Percentiles rank a stretch among this genome's conserved stretches.
Evolutionary conservation across 2,329 filamentous ascomycete genomes (phyloP).

Genomic region (Fusarium goolgardi): DNA sequence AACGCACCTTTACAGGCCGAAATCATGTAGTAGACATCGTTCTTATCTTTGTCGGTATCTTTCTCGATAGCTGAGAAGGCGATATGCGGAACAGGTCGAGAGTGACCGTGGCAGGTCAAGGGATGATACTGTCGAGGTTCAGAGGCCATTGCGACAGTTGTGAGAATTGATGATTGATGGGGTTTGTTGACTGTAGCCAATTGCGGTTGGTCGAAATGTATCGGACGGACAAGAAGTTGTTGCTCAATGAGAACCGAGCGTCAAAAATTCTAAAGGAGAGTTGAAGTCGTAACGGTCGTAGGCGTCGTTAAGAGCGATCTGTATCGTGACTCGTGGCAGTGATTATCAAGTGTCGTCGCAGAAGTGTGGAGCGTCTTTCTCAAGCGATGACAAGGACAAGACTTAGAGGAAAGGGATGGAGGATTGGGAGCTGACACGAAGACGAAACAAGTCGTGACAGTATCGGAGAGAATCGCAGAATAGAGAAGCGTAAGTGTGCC

Average conservation of each 20-base stretch:
- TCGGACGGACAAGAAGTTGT: constrained; percentile 11
- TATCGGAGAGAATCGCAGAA: constrained; percentile 36
- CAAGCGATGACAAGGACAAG: constrained; percentile 15
- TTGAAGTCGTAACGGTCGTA: constrained; percentile 47
- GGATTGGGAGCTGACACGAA: constrained; percentile 3
- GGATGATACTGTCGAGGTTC: constrained; percentile 76
- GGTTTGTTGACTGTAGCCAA: constrained; percentile 7
- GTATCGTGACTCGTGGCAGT: constrained; percentile 37
- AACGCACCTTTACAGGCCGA: constrained; percentile 86
- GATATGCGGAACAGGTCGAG: constrained; percentile 89
- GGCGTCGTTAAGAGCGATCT: constrained; percentile 44
- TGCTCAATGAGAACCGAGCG: constrained; percentile 8
- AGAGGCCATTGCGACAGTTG: constrained; percentile 49
- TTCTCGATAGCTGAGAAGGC: constrained; percentile 89
- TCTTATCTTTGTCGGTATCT: constrained; percentile 81
- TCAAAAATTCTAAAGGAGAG: constrained; percentile 27
- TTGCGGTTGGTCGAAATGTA: constrained; percentile 8
- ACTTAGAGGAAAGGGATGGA: constrained; percentile 22
- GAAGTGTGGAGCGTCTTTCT: constrained; percentile 38
- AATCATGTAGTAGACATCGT: constrained; percentile 90
- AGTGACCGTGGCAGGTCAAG: constrained; percentile 94
- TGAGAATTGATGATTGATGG: constrained; percentile 6
- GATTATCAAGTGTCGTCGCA: constrained; percentile 41
- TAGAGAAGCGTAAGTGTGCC: constrained; percentile 32
- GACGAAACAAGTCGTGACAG: constrained; percentile 20